phyloP scores from a whole-genome alignment of 345 rosid genomes.

The Fremontodendron californicum region DNA sequence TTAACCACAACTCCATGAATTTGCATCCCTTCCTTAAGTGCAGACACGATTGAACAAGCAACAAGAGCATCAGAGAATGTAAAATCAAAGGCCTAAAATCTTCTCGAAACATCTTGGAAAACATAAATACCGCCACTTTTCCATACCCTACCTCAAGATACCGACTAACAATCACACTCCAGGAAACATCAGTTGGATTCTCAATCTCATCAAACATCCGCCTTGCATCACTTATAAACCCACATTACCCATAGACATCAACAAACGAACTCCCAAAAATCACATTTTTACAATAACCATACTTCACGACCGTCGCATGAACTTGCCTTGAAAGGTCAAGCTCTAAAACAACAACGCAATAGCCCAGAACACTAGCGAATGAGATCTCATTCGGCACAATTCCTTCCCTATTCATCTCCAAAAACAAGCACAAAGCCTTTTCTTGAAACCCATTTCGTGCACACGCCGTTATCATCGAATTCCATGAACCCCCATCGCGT shows the following conservation, averaged over 20 bases:
- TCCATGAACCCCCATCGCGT: constrained; percentile 96
- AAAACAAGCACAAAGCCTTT: constrained; percentile 45
- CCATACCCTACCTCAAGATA: constrained; percentile 63
- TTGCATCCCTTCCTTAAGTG: constrained; percentile 56
- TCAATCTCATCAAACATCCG: constrained; percentile 67
- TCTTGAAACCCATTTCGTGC: constrained; percentile 29
- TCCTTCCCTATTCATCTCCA: constrained; percentile 49
- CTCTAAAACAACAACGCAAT: constrained; percentile 45
- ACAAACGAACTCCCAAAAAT: constrained; percentile 73
- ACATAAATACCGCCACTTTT: constrained; percentile 57
- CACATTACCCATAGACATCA: constrained; percentile 75
- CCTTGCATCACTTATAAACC: constrained; percentile 58
- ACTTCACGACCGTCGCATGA: constrained; percentile 57
- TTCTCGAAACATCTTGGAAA: constrained; percentile 49
- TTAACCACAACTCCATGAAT: constrained; percentile 62
- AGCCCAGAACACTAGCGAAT: constrained; percentile 48
- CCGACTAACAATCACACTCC: constrained; percentile 85
- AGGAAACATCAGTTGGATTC: constrained; percentile 61
- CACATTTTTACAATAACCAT: constrained; percentile 53
- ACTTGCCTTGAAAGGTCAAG: constrained; percentile 47
- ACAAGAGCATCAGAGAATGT: constrained; percentile 65
- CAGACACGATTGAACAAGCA: constrained; percentile 60
- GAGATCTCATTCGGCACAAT: constrained; percentile 54
- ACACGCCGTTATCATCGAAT: constrained; percentile 64
- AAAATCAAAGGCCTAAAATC: constrained; percentile 53